phyloP scores from a whole-genome alignment of 148 eudicot genomes.

The Vaccinium darrowii region DNA sequence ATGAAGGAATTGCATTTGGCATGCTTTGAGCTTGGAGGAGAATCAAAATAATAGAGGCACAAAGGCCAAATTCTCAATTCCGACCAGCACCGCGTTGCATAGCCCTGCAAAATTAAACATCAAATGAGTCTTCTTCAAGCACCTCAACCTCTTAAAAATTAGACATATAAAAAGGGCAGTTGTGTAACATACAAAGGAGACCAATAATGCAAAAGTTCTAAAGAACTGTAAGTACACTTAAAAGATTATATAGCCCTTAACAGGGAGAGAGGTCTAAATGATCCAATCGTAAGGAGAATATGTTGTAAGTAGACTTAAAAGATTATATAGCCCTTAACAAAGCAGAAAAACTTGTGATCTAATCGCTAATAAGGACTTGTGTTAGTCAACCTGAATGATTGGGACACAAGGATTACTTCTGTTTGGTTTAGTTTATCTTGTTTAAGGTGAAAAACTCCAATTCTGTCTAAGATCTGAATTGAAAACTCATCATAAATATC shows the following conservation, averaged over 20 bases:
- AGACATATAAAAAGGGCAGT: background rate
- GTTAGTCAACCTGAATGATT: background rate
- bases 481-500: background rate
- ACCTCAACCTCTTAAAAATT: background rate
- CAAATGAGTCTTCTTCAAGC: conserved; percentile 7
- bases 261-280: background rate
- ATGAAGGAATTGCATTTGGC: background rate
- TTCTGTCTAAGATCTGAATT: background rate
- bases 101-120: conserved; percentile 18
- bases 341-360: background rate
- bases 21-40: conserved; percentile 1
- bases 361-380: background rate
- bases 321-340: background rate
- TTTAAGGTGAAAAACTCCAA: background rate
- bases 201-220: background rate
- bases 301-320: background rate
- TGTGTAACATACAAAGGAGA: background rate
- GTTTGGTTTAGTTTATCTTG: background rate
- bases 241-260: background rate
- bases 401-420: background rate
- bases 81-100: conserved; percentile 12
- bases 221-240: background rate
- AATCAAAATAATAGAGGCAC: background rate
- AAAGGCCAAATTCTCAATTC: conserved; percentile 3
- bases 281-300: background rate